phyloP scores from a whole-genome alignment of 306 rosid genomes.

The Begonia fuchsioides region DNA sequence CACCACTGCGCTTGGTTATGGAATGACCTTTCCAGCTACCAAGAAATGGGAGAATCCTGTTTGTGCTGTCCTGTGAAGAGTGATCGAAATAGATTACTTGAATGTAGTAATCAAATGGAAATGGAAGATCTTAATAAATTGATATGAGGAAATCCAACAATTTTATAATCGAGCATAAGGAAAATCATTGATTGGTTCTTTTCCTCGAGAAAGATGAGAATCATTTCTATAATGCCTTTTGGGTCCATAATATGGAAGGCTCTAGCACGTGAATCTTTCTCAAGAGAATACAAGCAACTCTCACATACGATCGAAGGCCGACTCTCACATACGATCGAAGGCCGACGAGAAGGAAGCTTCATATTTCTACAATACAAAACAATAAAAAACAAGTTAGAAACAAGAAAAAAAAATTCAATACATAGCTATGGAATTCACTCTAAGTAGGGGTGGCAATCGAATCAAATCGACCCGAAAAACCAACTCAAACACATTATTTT shows the following conservation, averaged over 20 bases:
- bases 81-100: neutral
- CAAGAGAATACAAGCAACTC: slow-evolving; percentile 61
- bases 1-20: slow-evolving; percentile 81
- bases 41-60: slow-evolving; percentile 62
- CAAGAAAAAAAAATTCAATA: neutral
- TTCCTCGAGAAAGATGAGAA: slow-evolving; percentile 71
- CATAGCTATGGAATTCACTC: neutral
- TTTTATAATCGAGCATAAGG: slow-evolving; percentile 28
- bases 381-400: slow-evolving; percentile 7
- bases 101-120: no score
- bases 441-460: no score
- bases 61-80: slow-evolving; percentile 17
- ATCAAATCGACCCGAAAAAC: no score
- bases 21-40: slow-evolving; percentile 91
- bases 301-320: slow-evolving; percentile 87
- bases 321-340: slow-evolving; percentile 85
- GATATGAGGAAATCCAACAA: slow-evolving; percentile 19
- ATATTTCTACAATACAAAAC: slow-evolving; percentile 48
- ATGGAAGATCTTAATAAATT: no score
- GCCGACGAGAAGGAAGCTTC: slow-evolving; percentile 77
- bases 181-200: slow-evolving; percentile 36
- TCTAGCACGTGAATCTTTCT: slow-evolving; percentile 65
- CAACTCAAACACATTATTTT: no score
- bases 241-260: slow-evolving; percentile 94
- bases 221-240: slow-evolving; percentile 71